Base-by-base conservation (phyloP, 1,139 yeast species). In the Scheffersomyces quercinus region DNA sequence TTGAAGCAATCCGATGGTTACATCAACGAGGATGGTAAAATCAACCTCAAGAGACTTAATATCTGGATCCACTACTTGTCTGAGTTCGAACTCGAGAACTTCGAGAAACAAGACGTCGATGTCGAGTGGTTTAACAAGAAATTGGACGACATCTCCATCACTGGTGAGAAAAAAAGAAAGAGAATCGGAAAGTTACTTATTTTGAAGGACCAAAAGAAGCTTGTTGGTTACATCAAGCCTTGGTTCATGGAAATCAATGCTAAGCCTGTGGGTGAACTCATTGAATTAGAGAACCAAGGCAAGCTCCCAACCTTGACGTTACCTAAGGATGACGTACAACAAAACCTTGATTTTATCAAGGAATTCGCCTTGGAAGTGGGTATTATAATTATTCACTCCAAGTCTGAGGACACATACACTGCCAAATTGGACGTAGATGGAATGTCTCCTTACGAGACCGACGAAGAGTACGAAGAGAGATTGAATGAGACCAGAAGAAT, bases 41-140 rank as follows among this genome's bases (percentile, higher is more conserved):
- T 95, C 52, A 85, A 93, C 62, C 74, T 90, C 50, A 70, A 72
- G 45, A 77, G 96, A 54, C 73, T 95, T 46, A 82, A 79, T 26
- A 64, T 81, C 35, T 90, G 96, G 95, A 72, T 95, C 38, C 82
- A 84, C 38, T 72, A 73, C 47, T 67, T 86, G 41, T 77, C 89
- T 1, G 77, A 80, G 48, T 85, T 86, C 55, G 97, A 89, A 62
- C 72, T 88, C 54, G 90, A 88, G 61, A 81, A 83, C 58, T 91
- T 90, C 56, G 95, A 87, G 59, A 83, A 78, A 51, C 81, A 80
- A 43, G 89, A 87, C 50, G 87, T 89, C 46, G 97, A 93, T 62
- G 82, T 86, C 35, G 95, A 86, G 50, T 91, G 97, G 97, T 88
- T 90, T 65, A 89, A 88, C 62, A 81, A 85, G 56, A 88, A 87